Evolutionary conservation across 2,329 filamentous ascomycete genomes (phyloP).

Genomic region (Monosporascus sp.): DNA sequence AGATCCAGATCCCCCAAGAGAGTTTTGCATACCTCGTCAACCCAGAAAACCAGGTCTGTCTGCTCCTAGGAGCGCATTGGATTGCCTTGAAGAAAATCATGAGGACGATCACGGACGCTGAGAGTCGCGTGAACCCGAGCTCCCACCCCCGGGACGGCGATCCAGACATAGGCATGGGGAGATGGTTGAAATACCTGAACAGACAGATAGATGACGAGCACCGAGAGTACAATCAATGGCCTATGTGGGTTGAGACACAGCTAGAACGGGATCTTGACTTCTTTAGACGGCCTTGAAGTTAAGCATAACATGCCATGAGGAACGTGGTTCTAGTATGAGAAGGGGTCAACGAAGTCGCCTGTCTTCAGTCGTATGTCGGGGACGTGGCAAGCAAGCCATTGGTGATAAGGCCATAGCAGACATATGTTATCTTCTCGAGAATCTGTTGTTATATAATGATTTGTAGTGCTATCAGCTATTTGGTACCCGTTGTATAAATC

Average conservation of each 20-base stretch:
- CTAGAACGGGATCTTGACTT: conserved; percentile 39
- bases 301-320: too few relatives aligned
- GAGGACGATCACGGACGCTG: conserved; percentile 40
- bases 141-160: conserved; percentile 16
- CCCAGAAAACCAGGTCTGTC: conserved; percentile 38
- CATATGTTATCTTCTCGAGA: too few relatives aligned
- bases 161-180: conserved; percentile 37
- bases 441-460: too few relatives aligned
- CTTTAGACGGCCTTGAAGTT: conserved; percentile 26
- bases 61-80: conserved; percentile 50
- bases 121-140: conserved; percentile 20
- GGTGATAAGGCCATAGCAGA: too few relatives aligned
- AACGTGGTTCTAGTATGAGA: too few relatives aligned
- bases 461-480: too few relatives aligned
- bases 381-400: too few relatives aligned
- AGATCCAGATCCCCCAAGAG: conserved; percentile 52
- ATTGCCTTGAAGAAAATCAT: conserved; percentile 51
- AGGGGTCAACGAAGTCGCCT: too few relatives aligned
- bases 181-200: conserved; percentile 50
- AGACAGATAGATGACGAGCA: conserved; percentile 40
- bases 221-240: conserved; percentile 46
- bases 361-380: too few relatives aligned
- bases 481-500: too few relatives aligned
- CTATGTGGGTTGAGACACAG: conserved; percentile 49
- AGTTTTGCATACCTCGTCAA: conserved; percentile 48